A percentile compares a stretch with the other conserved stretches of the same genome.
These are phyloP conservation scores for Cryptococcus depauperatus DNA, from an alignment of 1,284 basidiomycete genomes.

Conservation along the genomic window DNA sequence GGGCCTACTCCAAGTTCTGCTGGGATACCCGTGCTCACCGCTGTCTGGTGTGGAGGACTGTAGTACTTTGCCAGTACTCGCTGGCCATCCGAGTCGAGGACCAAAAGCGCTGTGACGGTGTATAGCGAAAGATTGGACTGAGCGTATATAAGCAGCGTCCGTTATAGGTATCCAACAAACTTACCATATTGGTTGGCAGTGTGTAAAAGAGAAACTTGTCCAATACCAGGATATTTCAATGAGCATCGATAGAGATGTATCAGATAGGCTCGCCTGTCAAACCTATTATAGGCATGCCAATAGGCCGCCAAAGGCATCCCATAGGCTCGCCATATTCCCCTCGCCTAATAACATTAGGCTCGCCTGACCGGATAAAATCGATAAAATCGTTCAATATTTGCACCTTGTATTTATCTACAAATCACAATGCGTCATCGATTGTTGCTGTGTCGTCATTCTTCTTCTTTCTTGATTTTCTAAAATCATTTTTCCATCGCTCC, in stretches of 20 bases:
- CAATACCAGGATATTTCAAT: background rate
- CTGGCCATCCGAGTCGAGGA: slow-evolving; percentile 89
- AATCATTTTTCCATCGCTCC: too few relatives aligned
- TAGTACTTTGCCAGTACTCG: slow-evolving; percentile 96
- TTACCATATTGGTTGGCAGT: slow-evolving; percentile 6
- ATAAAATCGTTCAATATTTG: slow-evolving; percentile 1
- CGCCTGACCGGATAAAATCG: slow-evolving; percentile 7
- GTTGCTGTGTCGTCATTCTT: too few relatives aligned
- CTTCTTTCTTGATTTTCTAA: too few relatives aligned
- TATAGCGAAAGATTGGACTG: slow-evolving; percentile 75
- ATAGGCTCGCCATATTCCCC: too few relatives aligned
- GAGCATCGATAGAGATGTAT: too few relatives aligned
- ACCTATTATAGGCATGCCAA: slow-evolving; percentile 4
- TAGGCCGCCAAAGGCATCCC: too few relatives aligned
- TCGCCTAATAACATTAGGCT: background rate
- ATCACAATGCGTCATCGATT: background rate
- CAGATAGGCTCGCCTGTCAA: background rate
- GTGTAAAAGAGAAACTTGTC: background rate
- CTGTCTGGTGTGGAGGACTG: slow-evolving; percentile 52
- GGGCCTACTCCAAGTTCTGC: slow-evolving; percentile 46
- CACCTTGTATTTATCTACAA: background rate
- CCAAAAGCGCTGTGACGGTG: slow-evolving; percentile 74
- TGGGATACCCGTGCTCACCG: slow-evolving; percentile 36
- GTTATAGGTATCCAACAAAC: background rate
- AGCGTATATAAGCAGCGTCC: background rate